Conservation (phyloP, 2,329 filamentous ascomycete species). For the Diplodia seriata region DNA sequence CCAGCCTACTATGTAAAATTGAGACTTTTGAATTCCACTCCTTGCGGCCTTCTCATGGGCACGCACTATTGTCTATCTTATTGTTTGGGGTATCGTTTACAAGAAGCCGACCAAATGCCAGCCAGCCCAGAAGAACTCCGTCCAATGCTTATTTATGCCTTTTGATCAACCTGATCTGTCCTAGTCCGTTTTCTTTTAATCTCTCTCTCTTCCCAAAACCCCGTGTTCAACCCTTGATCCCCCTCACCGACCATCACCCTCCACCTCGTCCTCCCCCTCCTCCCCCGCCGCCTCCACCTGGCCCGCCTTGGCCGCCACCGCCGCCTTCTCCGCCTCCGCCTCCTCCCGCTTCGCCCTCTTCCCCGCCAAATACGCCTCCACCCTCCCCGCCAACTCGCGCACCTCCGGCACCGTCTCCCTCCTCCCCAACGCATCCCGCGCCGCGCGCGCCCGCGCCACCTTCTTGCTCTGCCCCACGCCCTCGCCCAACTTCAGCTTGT, state of each 20-base stretch:
- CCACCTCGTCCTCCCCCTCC: neutral
- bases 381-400: neutral
- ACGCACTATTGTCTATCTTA: neutral
- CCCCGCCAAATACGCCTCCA: slow-evolving; percentile 17
- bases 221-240: neutral
- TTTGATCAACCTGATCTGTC: neutral
- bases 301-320: slow-evolving; percentile 13
- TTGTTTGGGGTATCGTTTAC: neutral
- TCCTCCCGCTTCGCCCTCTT: slow-evolving; percentile 33
- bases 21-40: neutral
- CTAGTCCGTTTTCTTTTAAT: neutral
- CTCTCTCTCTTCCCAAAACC: no score
- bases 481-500: slow-evolving; percentile 62
- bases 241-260: neutral
- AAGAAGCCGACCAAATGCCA: neutral
- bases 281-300: slow-evolving; percentile 34
- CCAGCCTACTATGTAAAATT: neutral
- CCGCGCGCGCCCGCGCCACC: slow-evolving; percentile 73
- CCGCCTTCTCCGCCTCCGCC: slow-evolving; percentile 32
- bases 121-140: neutral
- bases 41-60: neutral
- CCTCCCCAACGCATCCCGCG: slow-evolving; percentile 53
- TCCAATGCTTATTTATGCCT: neutral
- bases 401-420: slow-evolving; percentile 34
- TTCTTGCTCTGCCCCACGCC: slow-evolving; percentile 72